phyloP scores from a whole-genome alignment of 225 moss, liverwort and hornwort genomes.

The Pleurozium schreberi region DNA sequence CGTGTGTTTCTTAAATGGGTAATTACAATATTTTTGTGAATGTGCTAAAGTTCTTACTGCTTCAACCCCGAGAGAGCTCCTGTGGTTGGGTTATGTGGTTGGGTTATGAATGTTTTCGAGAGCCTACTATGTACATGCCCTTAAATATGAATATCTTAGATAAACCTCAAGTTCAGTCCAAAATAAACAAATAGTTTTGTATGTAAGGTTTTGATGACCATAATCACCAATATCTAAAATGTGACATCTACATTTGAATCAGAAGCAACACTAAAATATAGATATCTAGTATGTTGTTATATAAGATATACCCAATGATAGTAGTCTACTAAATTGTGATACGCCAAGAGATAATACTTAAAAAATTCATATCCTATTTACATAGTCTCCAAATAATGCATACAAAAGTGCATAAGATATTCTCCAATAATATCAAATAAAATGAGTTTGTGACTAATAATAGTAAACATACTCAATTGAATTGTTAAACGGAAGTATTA shows the following conservation, averaged over 20 bases:
- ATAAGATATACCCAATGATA: background rate
- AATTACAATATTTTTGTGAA: no score
- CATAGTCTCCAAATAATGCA: background rate
- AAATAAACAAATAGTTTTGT: background rate
- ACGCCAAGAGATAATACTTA: fast-evolving
- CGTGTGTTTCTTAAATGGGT: background rate
- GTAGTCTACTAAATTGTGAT: no score
- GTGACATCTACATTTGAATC: background rate
- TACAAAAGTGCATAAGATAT: background rate
- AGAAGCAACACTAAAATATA: background rate
- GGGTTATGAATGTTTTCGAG: background rate
- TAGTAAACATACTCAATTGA: no score
- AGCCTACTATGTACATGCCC: background rate
- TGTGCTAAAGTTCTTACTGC: background rate
- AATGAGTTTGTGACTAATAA: no score
- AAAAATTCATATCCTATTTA: background rate
- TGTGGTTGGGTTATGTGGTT: background rate
- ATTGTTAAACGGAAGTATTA: background rate
- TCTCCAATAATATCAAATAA: background rate
- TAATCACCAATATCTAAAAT: no score
- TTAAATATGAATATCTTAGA: no score
- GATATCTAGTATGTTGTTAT: background rate
- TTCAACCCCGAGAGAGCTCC: background rate
- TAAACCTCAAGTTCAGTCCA: fast-evolving
- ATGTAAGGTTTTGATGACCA: no score